phyloP scores from a whole-genome alignment of 306 rosid species.

The Cajanus cajan region DNA sequence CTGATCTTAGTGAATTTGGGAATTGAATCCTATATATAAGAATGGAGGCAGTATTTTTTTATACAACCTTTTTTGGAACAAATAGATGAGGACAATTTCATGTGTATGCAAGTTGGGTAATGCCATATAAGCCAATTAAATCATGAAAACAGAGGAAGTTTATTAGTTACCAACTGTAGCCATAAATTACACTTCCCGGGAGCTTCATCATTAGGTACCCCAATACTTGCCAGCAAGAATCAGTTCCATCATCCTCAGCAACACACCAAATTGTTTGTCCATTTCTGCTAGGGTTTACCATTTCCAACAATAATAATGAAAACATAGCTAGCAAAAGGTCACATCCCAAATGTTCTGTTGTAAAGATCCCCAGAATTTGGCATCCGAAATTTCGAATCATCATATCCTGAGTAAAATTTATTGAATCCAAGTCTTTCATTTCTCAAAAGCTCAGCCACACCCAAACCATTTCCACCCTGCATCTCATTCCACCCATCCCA shows the following conservation, averaged over 20 bases:
- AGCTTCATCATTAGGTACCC: slow-evolving; percentile 54
- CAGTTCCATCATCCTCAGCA: slow-evolving; percentile 52
- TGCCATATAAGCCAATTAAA: slow-evolving; percentile 16
- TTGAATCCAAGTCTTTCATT: slow-evolving; percentile 87
- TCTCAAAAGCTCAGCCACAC: slow-evolving; percentile 80
- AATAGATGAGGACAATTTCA: neutral
- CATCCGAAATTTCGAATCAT: slow-evolving; percentile 83
- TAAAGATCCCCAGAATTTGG: slow-evolving; percentile 85
- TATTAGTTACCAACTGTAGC: slow-evolving; percentile 54
- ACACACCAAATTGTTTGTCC: slow-evolving; percentile 38
- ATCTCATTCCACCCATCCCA: slow-evolving; percentile 95
- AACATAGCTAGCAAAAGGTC: slow-evolving; percentile 32
- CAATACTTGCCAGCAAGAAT: slow-evolving; percentile 48
- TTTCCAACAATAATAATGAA: slow-evolving; percentile 32
- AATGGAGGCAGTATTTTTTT: no score
- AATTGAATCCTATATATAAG: no score
- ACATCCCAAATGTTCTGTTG: slow-evolving; percentile 91
- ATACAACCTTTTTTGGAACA: slow-evolving; percentile 12
- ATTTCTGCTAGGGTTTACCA: slow-evolving; percentile 34
- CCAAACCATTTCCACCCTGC: slow-evolving; percentile 65
- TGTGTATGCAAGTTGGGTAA: slow-evolving; percentile 16
- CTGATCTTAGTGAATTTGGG: no score
- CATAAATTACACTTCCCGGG: slow-evolving; percentile 41
- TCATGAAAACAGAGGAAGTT: neutral
- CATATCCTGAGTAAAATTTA: slow-evolving; percentile 80